These are phyloP conservation scores for Aegilops longissima DNA, from an alignment of 176 grass and related monocot genomes.

Conservation along the genomic window DNA sequence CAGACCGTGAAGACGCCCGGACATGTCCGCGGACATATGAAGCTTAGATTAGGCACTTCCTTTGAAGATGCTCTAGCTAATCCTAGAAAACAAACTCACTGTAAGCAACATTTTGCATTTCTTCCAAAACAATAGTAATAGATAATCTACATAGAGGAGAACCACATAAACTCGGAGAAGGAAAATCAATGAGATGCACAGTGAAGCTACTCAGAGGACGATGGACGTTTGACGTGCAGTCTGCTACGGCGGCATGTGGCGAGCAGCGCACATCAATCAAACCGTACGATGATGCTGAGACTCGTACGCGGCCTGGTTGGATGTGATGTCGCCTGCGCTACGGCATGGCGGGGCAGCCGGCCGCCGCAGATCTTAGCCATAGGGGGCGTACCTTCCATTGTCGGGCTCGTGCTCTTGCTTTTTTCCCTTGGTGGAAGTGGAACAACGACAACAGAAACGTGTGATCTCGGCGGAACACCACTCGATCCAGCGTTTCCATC, in stretches of 20 bases:
- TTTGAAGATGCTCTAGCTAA: too few species aligned
- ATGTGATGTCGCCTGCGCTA: slow-evolving; percentile 8
- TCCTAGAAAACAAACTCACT: too few species aligned
- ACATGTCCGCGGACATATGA: too few species aligned
- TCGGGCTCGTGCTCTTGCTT: not conserved
- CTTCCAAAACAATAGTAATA: too few species aligned
- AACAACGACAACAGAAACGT: not conserved
- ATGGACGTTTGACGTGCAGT: not conserved
- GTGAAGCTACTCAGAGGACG: not conserved
- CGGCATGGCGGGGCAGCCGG: not conserved
- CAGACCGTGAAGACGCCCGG: too few species aligned
- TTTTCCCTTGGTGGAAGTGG: not conserved
- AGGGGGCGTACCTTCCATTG: slow-evolving; percentile 6
- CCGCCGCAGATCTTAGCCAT: not conserved
- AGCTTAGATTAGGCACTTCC: too few species aligned
- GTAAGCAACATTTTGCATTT: too few species aligned
- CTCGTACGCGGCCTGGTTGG: not conserved
- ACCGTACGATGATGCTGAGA: slow-evolving; percentile 18
- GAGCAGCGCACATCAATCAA: not conserved
- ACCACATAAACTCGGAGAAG: too few species aligned
- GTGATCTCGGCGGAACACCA: not conserved
- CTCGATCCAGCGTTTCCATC: not conserved
- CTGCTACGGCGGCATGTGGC: not conserved
- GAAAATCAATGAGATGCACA: too few species aligned
- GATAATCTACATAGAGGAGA: too few species aligned